A percentile compares a stretch with the other conserved stretches of the same genome.
phyloP scores from a whole-genome alignment of 805 yeast species.

The Sungouiozyma intestinalis region DNA sequence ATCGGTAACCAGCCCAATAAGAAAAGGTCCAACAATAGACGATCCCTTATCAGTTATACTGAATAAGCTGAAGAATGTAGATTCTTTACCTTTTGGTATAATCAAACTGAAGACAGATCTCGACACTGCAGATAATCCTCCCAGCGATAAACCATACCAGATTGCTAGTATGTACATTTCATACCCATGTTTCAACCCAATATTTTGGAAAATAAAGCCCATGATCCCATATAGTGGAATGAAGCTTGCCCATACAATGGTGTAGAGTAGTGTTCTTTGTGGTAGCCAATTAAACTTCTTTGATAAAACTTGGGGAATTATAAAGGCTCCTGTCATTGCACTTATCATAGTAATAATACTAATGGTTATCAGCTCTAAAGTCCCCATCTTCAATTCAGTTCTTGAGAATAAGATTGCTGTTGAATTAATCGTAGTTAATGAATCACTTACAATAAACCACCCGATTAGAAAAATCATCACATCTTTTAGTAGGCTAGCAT shows the following conservation, averaged over 20 bases:
- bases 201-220: constrained; percentile 44
- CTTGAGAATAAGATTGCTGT: constrained; percentile 71
- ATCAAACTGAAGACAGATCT: constrained; percentile 58
- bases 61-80: constrained; percentile 64
- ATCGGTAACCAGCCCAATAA: constrained; percentile 66
- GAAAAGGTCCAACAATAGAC: constrained; percentile 59
- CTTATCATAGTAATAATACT: constrained; percentile 57
- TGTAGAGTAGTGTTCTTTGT: constrained; percentile 38
- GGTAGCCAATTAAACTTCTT: constrained; percentile 34
- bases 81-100: constrained; percentile 67
- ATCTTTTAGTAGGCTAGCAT: constrained; percentile 51
- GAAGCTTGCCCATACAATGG: constrained; percentile 50
- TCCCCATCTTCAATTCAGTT: constrained; percentile 57
- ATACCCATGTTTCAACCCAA: constrained; percentile 52
- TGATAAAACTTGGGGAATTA: constrained; percentile 38
- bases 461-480: constrained; percentile 57
- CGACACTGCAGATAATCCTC: constrained; percentile 61
- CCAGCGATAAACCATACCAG: constrained; percentile 69
- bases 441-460: constrained; percentile 71
- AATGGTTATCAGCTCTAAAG: constrained; percentile 51
- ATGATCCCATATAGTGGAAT: constrained; percentile 65
- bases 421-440: constrained; percentile 67
- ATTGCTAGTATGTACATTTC: constrained; percentile 63
- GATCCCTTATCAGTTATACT: constrained; percentile 76
- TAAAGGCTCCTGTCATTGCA: constrained; percentile 58